Base-by-base conservation (phyloP, 2,329 filamentous ascomycete species). In the Graphilbum ipis-grandicollis region DNA sequence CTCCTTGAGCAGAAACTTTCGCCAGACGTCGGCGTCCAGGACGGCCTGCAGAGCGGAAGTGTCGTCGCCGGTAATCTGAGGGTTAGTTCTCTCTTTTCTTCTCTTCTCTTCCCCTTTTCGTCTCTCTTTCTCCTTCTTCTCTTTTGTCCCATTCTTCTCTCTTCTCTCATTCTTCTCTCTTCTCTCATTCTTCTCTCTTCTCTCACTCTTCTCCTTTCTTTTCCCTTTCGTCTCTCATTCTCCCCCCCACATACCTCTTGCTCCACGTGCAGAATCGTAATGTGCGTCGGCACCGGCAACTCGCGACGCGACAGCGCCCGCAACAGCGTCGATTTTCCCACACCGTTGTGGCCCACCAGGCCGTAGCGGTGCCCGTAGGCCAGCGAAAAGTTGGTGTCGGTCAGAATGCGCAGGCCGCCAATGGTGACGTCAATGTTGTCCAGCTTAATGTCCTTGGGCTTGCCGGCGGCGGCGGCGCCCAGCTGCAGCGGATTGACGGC, bases 391-490 rank as follows among this genome's bases (percentile, higher is more conserved):
- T 75, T 83, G 34, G 88, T 93, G 55, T 98, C 88, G 32, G 79
- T 82, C 47, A 96, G 63, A 45, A 98, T 98, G 41, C 90, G 77
- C 51, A 74, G 68, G 39, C 88, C 88, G 43, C 82, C 76, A 51
- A 98, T 94, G 31, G 84, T 80, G 38, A 98, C 81, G 57, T 98
- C 90, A 52, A 93, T 84, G 49, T 82, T 85, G 58, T 98, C 90
- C 47, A 98, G 66, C 63, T 96, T 98, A 67, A 98, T 86, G 54
- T 98, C 90, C 67, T 98, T 98, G 58, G 86, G 93, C 75, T 96
- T 98, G 47, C 74, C 71, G 23, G 76, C 62, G 36, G 84, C 86
- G 42, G 70, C 57, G 46, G 67, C 62, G 38, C 85, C 88, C 42
- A 96, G 52, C 54, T 96, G 88, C 44, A 98, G 70, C 42, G 90